phyloP scores from a whole-genome alignment of 495 filamentous ascomycete species.

The Aspergillus coremiiformis region DNA sequence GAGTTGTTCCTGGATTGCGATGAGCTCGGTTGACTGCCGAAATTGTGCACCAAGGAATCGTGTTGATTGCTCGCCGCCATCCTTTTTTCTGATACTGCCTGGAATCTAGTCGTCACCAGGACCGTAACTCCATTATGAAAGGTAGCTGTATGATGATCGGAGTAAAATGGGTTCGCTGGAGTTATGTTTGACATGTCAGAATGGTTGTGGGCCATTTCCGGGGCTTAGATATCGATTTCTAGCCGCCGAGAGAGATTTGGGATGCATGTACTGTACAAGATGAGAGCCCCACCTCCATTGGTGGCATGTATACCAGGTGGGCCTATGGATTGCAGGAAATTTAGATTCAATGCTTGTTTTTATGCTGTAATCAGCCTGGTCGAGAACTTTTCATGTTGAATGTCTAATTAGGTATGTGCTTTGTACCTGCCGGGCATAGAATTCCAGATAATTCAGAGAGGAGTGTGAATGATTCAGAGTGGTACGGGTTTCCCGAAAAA shows the following conservation, averaged over 20 bases:
- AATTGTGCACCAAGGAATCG: constrained; percentile 3
- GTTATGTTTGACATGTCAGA: constrained; percentile 20
- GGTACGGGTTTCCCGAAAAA: too few relatives aligned
- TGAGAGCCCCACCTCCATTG: neutral
- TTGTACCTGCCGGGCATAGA: too few relatives aligned
- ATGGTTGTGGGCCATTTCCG: constrained; percentile 31
- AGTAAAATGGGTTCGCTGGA: constrained; percentile 12
- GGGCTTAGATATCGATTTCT: neutral
- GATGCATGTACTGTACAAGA: constrained; percentile 7
- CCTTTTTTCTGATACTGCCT: constrained; percentile 9
- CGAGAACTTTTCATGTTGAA: neutral
- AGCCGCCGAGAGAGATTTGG: neutral
- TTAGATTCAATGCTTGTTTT: neutral
- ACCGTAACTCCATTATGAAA: constrained; percentile 9
- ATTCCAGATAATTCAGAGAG: too few relatives aligned
- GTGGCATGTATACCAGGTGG: neutral
- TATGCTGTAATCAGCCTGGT: neutral
- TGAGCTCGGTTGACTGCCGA: constrained; percentile 5
- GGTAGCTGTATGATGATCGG: constrained; percentile 10
- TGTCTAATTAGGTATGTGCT: too few relatives aligned
- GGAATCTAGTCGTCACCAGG: constrained; percentile 5
- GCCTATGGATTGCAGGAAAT: neutral
- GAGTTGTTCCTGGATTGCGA: neutral
- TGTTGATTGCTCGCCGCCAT: constrained; percentile 6
- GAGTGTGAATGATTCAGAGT: too few relatives aligned